Evolutionary conservation across 768 basidiomycete species (phyloP), one percentile per base, ranked within the genome.

Genomic region (Mycena crocata): DNA sequence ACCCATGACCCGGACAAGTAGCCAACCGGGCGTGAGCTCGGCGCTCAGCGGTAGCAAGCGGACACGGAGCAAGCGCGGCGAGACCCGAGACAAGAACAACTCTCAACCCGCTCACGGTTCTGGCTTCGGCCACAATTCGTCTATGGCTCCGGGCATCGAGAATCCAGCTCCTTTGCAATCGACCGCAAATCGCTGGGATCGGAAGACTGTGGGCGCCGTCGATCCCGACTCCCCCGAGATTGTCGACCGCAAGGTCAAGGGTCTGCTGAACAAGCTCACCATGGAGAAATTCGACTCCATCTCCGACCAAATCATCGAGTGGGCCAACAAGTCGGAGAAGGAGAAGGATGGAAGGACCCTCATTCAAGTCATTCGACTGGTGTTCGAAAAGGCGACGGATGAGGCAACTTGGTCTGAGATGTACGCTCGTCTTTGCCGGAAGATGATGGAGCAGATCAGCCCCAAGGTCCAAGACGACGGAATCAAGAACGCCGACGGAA

Each of bases 361-460:
- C 66, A 97, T 97, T 72, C 94, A 96, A 73, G 97, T 99, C 76
- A 98, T 98, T 79, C 89, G 92, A 63, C 90, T 98, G 57, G 93
- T 98, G 34, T 98, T 98, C 78, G 97, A 98, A 79, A 98, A 96
- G 85, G 96, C 96, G 13, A 98, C 94, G 9, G 96, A 98, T 77
- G 96, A 98, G 78, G 94, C 94, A 45, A 89, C 90, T 12, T 96
- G 94, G 93, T 96, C 94, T 2, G 93, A 94, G 83, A 98, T 98
- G 95, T 98, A 99, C 77, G 97, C 97, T 32, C 90, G 93, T 34
- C 84, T 99, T 40, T 98, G 96, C 77, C 85, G 94, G 70, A 94
- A 95, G 86, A 93, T 98, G 89, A 94, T 96, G 93, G 94, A 96
- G 80, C 89, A 89, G 76, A 93, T 99, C 77, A 94, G 91, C 62